Percentiles rank a stretch among this genome's conserved stretches.
Evolutionary conservation across 495 filamentous ascomycete species (phyloP).

Genomic region (Tuber borchii): DNA sequence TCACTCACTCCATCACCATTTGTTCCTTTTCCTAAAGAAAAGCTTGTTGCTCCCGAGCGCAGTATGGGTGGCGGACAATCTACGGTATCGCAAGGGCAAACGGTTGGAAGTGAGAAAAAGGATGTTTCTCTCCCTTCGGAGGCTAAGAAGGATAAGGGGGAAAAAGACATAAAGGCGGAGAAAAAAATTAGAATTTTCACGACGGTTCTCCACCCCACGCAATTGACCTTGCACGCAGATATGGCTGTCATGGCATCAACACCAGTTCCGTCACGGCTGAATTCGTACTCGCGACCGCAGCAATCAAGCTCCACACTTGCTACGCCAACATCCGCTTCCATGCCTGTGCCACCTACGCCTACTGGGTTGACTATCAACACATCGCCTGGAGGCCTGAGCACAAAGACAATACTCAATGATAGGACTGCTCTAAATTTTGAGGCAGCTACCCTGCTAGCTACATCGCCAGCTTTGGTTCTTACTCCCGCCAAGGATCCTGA

Average conservation of each 20-base stretch:
- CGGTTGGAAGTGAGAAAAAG: constrained; percentile 37
- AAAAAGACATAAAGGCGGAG: constrained; percentile 49
- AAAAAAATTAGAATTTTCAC: constrained; percentile 62
- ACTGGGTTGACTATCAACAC: constrained; percentile 48
- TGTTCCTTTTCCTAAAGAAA: constrained; percentile 68
- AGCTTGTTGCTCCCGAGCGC: constrained; percentile 26
- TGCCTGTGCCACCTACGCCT: constrained; percentile 57
- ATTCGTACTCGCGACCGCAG: constrained; percentile 47
- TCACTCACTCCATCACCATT: constrained; percentile 82
- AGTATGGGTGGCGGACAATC: constrained; percentile 12
- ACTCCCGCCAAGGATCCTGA: constrained; percentile 63
- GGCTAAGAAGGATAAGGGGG: constrained; percentile 47
- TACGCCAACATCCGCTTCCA: constrained; percentile 60
- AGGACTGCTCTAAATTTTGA: constrained; percentile 71
- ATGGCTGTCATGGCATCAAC: constrained; percentile 68
- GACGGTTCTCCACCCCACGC: constrained; percentile 78
- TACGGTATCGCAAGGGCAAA: constrained; percentile 13
- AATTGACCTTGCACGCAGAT: constrained; percentile 64
- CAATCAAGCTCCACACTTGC: constrained; percentile 48
- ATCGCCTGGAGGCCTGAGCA: constrained; percentile 48
- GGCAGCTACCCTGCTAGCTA: constrained; percentile 60
- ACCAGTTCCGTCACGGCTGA: constrained; percentile 45
- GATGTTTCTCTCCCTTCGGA: constrained; percentile 13
- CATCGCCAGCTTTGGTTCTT: constrained; percentile 67
- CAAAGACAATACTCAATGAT: constrained; percentile 62